A percentile compares a stretch with the other conserved stretches of the same genome.
Conservation (phyloP, 2,329 filamentous ascomycete genomes). For the Talaromyces sp. region DNA sequence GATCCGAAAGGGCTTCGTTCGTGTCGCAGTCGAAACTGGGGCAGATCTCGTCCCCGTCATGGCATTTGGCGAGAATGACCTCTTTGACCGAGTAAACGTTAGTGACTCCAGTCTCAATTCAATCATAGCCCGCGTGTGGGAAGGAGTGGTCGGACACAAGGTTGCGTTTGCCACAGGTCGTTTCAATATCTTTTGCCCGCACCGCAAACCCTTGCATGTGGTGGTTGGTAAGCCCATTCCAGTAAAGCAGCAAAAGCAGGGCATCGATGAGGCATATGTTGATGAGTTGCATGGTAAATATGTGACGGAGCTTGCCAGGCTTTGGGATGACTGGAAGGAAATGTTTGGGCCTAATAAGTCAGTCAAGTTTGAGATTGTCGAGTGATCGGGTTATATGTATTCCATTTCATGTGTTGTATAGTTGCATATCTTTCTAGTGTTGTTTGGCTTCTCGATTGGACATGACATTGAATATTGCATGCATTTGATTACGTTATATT, state of each 20-base stretch:
- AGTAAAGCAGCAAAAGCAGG: constrained; percentile 49
- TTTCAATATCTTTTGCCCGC: constrained; percentile 74
- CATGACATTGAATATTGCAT: not conserved
- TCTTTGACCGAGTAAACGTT: constrained; percentile 74
- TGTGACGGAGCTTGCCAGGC: constrained; percentile 43
- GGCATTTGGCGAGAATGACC: constrained; percentile 79
- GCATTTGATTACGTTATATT: no score
- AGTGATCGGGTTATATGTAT: not conserved
- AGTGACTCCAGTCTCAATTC: constrained; percentile 60
- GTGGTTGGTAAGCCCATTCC: constrained; percentile 72
- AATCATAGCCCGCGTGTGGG: constrained; percentile 47
- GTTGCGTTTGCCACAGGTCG: constrained; percentile 80
- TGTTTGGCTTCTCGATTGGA: not conserved
- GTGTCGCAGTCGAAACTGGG: constrained; percentile 73
- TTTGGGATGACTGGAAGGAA: constrained; percentile 27
- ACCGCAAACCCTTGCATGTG: constrained; percentile 72
- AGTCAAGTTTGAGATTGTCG: constrained; percentile 22
- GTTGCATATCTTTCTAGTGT: not conserved
- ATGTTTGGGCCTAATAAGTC: constrained; percentile 19
- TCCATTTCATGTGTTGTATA: not conserved
- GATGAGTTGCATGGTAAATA: constrained; percentile 69
- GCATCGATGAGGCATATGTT: constrained; percentile 63
- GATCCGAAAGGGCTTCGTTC: constrained; percentile 79
- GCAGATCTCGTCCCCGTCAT: constrained; percentile 80
- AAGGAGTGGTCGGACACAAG: constrained; percentile 67